Base-by-base conservation (phyloP, 352 stramenopile species). In the Globisporangium ultimum region DNA sequence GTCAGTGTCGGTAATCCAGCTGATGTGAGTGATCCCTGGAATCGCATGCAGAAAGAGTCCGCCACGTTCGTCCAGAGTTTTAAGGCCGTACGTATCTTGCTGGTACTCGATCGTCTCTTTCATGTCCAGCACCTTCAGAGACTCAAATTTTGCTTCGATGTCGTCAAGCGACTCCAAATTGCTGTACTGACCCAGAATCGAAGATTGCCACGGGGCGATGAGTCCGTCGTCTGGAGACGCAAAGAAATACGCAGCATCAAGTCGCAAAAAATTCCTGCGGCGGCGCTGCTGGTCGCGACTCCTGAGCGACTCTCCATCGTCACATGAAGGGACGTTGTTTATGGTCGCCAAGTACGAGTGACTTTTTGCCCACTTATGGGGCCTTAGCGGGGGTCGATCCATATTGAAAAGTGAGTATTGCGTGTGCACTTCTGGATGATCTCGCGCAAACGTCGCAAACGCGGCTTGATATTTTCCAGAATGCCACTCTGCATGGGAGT, bases 241-340 rank as follows among this genome's bases (percentile, higher is more conserved):
- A 41, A 86, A 79, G 66, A 82, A 81, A 58, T 84, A 67, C 2
- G 73, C 76, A 12, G 62, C 62, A 24, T 72, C 61, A 22, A 80
- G 55, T 46, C 68, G 72, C 12, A 68, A 46, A 38, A 74, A 81
- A 64, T 86, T 86, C 51, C 36, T 41, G 20, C 77, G 78, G 40
- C 76, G 76, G 5, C 71, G 66, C 8, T 47, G 46, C 42, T 83
- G 62, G 14, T 68, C 45, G 11, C 36, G 43, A 0, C 5, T 41
- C 17, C 68, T 73, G 8, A 8, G 63, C 5, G 24, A 32, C 18
- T 72, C 55, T 0, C 20, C 18, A 14, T 36, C 41, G 11, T 40
- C 61, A 24, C 61, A 72, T 20, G 53, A 1, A 24, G 60, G 32
- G 2, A 71, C 55, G 62, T 78, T 81, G 60, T 77, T 82, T 22